These are phyloP conservation scores for Umbelopsis sp. DNA, from an alignment of 192 early-diverging fungal genomes.

Conservation along the genomic window DNA sequence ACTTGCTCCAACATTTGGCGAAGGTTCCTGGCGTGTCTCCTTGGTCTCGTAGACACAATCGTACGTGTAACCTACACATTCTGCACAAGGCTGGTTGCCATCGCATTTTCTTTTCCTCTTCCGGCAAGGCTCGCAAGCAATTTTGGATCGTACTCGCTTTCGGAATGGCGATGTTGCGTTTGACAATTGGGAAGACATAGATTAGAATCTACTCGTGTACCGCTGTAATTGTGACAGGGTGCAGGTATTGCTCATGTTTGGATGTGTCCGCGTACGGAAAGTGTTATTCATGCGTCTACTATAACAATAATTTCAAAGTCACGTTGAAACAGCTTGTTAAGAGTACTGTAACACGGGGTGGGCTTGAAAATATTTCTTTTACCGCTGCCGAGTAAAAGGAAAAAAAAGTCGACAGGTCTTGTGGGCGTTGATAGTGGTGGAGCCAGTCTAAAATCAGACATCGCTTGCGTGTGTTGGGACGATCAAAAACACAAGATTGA, in stretches of 20 bases:
- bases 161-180: conserved; percentile 9
- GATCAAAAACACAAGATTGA: too few species aligned
- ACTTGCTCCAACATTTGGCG: neutral
- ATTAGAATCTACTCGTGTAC: conserved; percentile 6
- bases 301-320: conserved; percentile 9
- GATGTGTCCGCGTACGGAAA: conserved; percentile 9
- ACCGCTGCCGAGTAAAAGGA: too few species aligned
- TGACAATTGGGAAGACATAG: conserved; percentile 7
- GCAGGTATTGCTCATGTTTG: conserved; percentile 10
- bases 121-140: conserved; percentile 15
- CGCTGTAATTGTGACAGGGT: conserved; percentile 6
- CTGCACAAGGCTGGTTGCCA: conserved; percentile 18
- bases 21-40: neutral
- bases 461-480: too few species aligned
- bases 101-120: conserved; percentile 17
- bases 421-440: too few species aligned
- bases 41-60: conserved; percentile 12
- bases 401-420: too few species aligned
- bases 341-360: neutral
- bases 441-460: too few species aligned
- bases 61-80: conserved; percentile 18
- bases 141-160: conserved; percentile 10
- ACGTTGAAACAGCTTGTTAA: conserved; percentile 5
- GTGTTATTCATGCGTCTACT: conserved; percentile 10
- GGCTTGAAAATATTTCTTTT: too few species aligned